A percentile compares a stretch with the other conserved stretches of the same genome.
These are phyloP conservation scores for Sporobolomyces roseus DNA, from an alignment of 768 basidiomycete genomes.

Conservation along the genomic window DNA sequence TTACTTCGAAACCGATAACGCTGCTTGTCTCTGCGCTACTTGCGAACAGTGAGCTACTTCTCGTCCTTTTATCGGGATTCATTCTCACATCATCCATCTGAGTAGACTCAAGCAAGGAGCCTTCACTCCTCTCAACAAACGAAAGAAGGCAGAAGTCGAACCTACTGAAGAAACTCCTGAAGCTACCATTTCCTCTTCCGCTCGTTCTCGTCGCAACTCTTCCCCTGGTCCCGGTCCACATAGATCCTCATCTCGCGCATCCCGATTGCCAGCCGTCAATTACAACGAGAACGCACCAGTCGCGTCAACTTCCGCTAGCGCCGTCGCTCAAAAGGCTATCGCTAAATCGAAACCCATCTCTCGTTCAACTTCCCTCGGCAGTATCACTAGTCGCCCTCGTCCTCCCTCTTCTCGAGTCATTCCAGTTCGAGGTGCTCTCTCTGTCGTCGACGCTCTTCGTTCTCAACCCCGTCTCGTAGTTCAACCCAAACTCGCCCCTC, in stretches of 20 bases:
- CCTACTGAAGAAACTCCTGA: background rate
- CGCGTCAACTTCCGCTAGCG: background rate
- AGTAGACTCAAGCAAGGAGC: conserved; percentile 31
- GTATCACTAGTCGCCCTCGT: background rate
- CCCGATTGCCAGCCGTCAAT: conserved; percentile 5
- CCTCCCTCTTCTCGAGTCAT: conserved; percentile 4
- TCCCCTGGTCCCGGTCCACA: background rate
- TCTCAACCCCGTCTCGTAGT: conserved; percentile 12
- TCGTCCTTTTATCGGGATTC: too few species aligned
- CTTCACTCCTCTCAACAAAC: conserved; percentile 16
- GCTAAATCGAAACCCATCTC: background rate
- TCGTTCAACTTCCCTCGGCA: conserved; percentile 5
- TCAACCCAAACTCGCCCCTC: conserved; percentile 35
- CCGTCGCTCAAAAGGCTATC: background rate
- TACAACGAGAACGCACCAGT: conserved; percentile 15
- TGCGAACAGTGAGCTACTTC: conserved; percentile 29
- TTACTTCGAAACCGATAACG: conserved; percentile 39
- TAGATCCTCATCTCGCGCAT: conserved; percentile 7
- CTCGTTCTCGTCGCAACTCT: conserved; percentile 7
- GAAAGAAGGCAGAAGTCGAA: conserved; percentile 4
- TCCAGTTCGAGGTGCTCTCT: conserved; percentile 12
- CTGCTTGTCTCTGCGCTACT: conserved; percentile 36
- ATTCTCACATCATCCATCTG: background rate
- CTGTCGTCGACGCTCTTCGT: conserved; percentile 16
- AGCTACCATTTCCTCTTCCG: background rate